Percentiles rank a stretch among this genome's conserved stretches.
These are phyloP conservation scores for Xerocomellus chrysenteron DNA, from an alignment of 768 basidiomycete species.

Conservation along the genomic window DNA sequence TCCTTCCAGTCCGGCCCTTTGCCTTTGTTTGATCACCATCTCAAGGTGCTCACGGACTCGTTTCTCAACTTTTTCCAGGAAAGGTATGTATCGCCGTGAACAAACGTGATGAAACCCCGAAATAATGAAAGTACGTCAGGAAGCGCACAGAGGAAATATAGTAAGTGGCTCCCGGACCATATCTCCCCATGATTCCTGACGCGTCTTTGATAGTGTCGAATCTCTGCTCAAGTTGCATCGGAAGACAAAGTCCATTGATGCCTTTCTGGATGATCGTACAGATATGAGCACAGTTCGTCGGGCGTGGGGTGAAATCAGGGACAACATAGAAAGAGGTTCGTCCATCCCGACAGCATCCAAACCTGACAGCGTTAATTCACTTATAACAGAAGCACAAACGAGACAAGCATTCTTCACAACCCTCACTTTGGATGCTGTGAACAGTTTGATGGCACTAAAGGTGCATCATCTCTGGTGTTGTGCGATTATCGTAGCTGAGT, in stretches of 20 bases:
- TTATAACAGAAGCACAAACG: conserved; percentile 68
- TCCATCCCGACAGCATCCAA: neutral
- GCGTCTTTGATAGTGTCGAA: conserved; percentile 54
- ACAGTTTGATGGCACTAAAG: conserved; percentile 64
- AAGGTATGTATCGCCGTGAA: conserved; percentile 48
- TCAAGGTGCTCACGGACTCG: conserved; percentile 64
- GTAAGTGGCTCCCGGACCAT: conserved; percentile 41
- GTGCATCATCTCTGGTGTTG: conserved; percentile 34
- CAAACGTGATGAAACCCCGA: conserved; percentile 16
- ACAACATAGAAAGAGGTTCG: conserved; percentile 80
- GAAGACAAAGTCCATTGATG: conserved; percentile 68
- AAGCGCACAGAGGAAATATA: conserved; percentile 84
- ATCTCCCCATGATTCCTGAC: conserved; percentile 1
- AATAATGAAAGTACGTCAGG: conserved; percentile 40
- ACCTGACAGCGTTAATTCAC: conserved; percentile 1
- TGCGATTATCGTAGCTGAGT: neutral
- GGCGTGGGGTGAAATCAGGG: conserved; percentile 83
- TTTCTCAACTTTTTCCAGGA: conserved; percentile 86
- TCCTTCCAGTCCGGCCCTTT: conserved; percentile 49
- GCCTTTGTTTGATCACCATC: conserved; percentile 69
- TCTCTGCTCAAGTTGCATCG: conserved; percentile 71
- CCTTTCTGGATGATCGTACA: conserved; percentile 67
- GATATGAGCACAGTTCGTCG: conserved; percentile 62
- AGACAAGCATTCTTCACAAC: conserved; percentile 76
- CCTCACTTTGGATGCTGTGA: conserved; percentile 71